Conservation (phyloP, 148 eudicot species). For the Cornus kousa region DNA sequence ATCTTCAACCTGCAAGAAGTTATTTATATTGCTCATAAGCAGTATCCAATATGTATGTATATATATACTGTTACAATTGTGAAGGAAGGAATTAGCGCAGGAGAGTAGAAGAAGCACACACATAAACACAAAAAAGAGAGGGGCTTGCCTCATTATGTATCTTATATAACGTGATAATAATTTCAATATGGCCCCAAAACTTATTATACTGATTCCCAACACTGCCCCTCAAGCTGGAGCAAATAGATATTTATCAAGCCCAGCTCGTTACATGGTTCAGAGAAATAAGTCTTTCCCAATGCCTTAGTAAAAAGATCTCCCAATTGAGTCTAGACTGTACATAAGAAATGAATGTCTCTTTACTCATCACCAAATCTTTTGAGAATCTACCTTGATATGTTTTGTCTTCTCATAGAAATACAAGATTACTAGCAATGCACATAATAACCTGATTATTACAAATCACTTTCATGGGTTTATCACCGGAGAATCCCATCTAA, state of each 20-base stretch:
- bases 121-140: no score
- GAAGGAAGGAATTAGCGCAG: no score
- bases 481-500: neutral
- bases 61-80: no score
- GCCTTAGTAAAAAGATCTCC: no score
- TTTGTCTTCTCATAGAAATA: neutral
- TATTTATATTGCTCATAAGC: neutral
- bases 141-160: no score
- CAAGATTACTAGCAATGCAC: no score
- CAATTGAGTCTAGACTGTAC: neutral
- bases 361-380: neutral
- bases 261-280: neutral
- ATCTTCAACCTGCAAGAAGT: slow-evolving; percentile 14
- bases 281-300: no score
- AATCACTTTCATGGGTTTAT: neutral
- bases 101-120: no score
- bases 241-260: neutral
- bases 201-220: neutral
- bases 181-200: no score
- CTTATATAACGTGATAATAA: no score
- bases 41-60: neutral
- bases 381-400: neutral
- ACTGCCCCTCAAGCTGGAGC: neutral
- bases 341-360: neutral
- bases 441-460: neutral